These are phyloP conservation scores for Alternaria triticimaculans DNA, from an alignment of 2,329 filamentous ascomycete genomes.

Conservation along the genomic window DNA sequence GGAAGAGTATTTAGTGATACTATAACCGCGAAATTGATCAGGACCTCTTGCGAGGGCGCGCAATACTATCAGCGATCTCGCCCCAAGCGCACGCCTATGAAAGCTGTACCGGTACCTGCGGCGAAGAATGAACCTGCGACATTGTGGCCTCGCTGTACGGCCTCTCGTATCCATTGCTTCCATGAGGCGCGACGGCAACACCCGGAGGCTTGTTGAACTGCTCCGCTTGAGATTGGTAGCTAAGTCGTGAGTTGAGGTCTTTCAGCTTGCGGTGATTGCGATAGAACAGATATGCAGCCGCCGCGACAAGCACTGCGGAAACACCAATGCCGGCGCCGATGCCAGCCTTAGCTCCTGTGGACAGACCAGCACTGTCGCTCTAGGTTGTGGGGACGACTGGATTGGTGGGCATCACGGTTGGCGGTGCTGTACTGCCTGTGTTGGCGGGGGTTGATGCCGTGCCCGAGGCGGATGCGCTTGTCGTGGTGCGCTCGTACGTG, in stretches of 20 bases:
- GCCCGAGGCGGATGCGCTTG: not conserved
- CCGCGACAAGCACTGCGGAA: not conserved
- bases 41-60: not conserved
- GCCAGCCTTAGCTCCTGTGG: not conserved
- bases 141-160: not conserved
- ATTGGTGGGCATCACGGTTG: not conserved
- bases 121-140: not conserved
- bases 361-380: not conserved
- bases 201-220: not conserved
- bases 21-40: not conserved
- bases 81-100: not conserved
- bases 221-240: not conserved
- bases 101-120: not conserved
- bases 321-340: not conserved
- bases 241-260: not conserved
- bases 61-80: not conserved
- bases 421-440: not conserved
- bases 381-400: not conserved
- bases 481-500: not conserved
- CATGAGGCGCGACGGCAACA: not conserved
- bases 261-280: not conserved
- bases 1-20: too few species aligned
- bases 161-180: not conserved
- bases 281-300: not conserved
- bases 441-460: not conserved